Conservation (phyloP, 73 alveolate species). For the Tetrahymena borealis region DNA sequence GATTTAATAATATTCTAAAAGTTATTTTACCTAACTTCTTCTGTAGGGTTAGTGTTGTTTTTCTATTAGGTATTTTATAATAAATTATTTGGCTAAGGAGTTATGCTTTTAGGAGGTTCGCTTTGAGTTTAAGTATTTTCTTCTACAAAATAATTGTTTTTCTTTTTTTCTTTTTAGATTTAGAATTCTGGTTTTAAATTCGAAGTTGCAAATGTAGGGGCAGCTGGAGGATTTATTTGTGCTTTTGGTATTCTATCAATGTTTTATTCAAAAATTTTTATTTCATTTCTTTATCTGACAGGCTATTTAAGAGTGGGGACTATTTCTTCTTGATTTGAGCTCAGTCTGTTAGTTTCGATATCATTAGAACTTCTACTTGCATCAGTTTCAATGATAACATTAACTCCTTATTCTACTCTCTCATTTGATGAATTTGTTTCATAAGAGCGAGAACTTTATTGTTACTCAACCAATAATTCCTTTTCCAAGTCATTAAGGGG, state of each 20-base stretch:
- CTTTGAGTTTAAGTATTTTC: not conserved
- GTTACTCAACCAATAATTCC: not conserved
- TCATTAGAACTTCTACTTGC: not conserved
- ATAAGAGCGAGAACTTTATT: not conserved
- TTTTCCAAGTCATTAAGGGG: not conserved
- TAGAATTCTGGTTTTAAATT: not conserved
- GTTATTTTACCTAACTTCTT: not conserved
- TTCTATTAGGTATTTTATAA: not conserved
- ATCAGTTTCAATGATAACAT: not conserved
- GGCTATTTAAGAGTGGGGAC: not conserved
- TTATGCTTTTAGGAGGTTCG: not conserved
- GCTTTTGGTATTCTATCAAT: not conserved
- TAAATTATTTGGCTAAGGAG: not conserved
- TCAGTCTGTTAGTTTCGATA: not conserved
- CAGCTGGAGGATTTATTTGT: not conserved
- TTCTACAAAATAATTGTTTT: not conserved
- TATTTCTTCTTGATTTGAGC: not conserved
- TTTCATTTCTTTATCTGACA: not conserved
- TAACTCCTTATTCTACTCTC: not conserved
- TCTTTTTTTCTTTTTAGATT: not conserved
- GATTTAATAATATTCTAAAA: not conserved
- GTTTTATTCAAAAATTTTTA: not conserved
- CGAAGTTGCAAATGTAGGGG: not conserved
- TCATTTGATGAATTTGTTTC: not conserved
- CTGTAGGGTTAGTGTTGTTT: not conserved